phyloP scores from a whole-genome alignment of 768 basidiomycete genomes.

The Erythrobasidium yunnanense region DNA sequence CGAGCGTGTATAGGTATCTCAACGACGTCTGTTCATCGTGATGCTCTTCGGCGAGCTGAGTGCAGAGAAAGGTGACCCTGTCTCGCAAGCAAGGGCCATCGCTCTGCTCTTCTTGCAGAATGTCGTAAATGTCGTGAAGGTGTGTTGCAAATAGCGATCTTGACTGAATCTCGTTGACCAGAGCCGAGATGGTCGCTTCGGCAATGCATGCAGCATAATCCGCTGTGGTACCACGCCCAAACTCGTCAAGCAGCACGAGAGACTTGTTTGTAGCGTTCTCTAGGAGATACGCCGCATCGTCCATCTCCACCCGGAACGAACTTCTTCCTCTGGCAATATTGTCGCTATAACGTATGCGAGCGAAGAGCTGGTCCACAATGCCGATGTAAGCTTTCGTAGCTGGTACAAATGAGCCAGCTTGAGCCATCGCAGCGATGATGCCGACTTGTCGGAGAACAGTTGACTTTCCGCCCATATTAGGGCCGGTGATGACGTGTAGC shows the following conservation, averaged over 20 bases:
- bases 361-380: slow-evolving; percentile 80
- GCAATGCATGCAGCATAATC: slow-evolving; percentile 90
- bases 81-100: background rate
- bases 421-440: slow-evolving; percentile 76
- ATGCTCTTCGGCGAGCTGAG: background rate
- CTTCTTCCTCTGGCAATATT: slow-evolving; percentile 85
- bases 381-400: slow-evolving; percentile 70
- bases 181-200: slow-evolving; percentile 66
- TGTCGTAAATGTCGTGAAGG: slow-evolving; percentile 65
- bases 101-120: slow-evolving; percentile 27
- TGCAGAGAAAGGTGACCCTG: slow-evolving; percentile 8
- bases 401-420: slow-evolving; percentile 86
- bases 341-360: slow-evolving; percentile 88
- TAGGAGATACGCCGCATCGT: slow-evolving; percentile 85
- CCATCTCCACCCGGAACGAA: slow-evolving; percentile 71
- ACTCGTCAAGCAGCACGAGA: slow-evolving; percentile 98
- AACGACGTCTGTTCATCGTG: background rate
- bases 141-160: slow-evolving; percentile 96
- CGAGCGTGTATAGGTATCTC: slow-evolving; percentile 18
- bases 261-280: slow-evolving; percentile 68
- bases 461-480: slow-evolving; percentile 54
- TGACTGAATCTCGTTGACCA: slow-evolving; percentile 47
- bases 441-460: slow-evolving; percentile 86
- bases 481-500: slow-evolving; percentile 15
- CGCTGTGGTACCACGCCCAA: slow-evolving; percentile 89